Conservation (phyloP, 2,329 filamentous ascomycete genomes). For the Fusarium irregulare region DNA sequence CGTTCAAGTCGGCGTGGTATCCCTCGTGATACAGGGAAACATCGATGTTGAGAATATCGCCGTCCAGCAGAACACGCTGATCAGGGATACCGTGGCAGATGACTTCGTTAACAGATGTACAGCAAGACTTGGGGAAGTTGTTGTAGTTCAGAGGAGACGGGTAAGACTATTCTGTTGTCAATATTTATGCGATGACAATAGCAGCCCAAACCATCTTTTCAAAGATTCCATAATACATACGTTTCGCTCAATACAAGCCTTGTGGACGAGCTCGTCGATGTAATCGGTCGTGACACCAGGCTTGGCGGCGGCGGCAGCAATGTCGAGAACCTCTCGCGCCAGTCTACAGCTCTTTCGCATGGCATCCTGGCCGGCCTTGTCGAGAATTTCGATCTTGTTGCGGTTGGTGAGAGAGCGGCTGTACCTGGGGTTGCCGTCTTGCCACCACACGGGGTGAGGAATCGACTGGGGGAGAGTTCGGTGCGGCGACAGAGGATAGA, state of each 20-base stretch:
- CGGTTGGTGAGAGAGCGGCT: slow-evolving; percentile 71
- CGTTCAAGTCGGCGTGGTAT: slow-evolving; percentile 96
- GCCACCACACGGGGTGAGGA: slow-evolving; percentile 86
- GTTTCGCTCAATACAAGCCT: slow-evolving; percentile 91
- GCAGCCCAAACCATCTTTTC: not conserved
- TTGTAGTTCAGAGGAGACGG: slow-evolving; percentile 96
- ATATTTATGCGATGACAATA: not conserved
- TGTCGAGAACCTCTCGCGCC: slow-evolving; percentile 91
- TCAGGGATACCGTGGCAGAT: slow-evolving; percentile 99
- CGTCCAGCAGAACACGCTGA: slow-evolving; percentile 84
- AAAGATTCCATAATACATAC: slow-evolving; percentile 64
- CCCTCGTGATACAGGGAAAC: slow-evolving; percentile 94
- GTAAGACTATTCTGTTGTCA: slow-evolving; percentile 73
- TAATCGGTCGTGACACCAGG: slow-evolving; percentile 97
- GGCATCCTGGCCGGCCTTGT: slow-evolving; percentile 81
- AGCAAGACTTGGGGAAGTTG: slow-evolving; percentile 97
- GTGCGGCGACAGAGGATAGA: slow-evolving; percentile 82
- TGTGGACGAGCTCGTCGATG: slow-evolving; percentile 94
- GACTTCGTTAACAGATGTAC: slow-evolving; percentile 95
- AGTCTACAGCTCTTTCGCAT: slow-evolving; percentile 94
- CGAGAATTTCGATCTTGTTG: slow-evolving; percentile 85
- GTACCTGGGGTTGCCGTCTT: slow-evolving; percentile 78
- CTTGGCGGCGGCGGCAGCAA: slow-evolving; percentile 82
- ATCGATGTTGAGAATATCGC: slow-evolving; percentile 97
- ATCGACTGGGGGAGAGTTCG: slow-evolving; percentile 84